Base-by-base conservation (phyloP, 495 filamentous ascomycete species). In the Neurospora sp. region DNA sequence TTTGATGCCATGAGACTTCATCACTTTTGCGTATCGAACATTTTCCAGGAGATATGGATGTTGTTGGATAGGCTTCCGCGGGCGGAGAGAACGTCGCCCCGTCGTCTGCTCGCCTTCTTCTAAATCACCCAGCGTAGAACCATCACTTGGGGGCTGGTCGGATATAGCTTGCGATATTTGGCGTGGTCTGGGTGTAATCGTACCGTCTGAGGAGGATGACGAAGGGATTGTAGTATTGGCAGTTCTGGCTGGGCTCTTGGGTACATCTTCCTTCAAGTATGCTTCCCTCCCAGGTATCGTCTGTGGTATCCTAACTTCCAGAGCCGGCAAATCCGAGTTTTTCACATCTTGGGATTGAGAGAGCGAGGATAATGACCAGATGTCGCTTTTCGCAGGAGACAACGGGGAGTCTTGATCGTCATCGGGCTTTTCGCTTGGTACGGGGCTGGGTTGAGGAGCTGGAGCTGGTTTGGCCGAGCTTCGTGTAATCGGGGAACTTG, bases 1-100 rank as follows among this genome's bases (percentile, higher is more conserved):
- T 72, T 86, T 88, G 8, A 93, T 73, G 0, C 91, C 91, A 53
- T 89, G 81, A 7, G 86, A 86, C 71, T 86, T 89, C 78, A 92
- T 85, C 9, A 84, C 82, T 8, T 77, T 85, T 27, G 85, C 83
- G 77, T 93, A 93, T 71, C 87, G 87, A n/a, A 86, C 90, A 75
- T 86, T 86, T 75, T 94, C 92, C 6, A 91, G 76, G 2, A 87
- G 78, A 77, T 93, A 94, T 0, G 92, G 92, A 74, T 92, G 90
- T 69, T 93, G 80, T 76, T 94, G 92, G 40, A 93, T 93, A 3
- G 91, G 88, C 71, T 92, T 93, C 71, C 92, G 85, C 35, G 90
- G 86, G 39, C 92, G 86, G 18, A 94, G 79, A 38, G 83, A 87
- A 20, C 86, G 81, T 39, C 76, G 79, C 18, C 74, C 40, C 8